Evolutionary conservation across 108 stramenopile genomes (phyloP).

Genomic region (Stephanodiscus triporus): DNA sequence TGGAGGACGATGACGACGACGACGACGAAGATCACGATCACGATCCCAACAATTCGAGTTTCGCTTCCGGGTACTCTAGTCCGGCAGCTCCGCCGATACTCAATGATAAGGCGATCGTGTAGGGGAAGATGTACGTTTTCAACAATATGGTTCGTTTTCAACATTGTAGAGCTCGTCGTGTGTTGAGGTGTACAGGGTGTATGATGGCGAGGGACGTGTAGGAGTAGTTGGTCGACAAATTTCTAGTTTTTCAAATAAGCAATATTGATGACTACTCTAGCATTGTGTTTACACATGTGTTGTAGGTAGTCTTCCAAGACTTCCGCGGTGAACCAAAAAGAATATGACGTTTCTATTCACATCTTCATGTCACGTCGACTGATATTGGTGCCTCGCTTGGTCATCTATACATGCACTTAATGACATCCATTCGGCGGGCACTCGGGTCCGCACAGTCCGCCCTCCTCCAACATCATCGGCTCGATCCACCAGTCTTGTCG

Average conservation of each 20-base stretch:
- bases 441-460: constrained; percentile 32
- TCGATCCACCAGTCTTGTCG: constrained; percentile 42
- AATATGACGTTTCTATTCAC: no score
- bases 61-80: constrained; percentile 21
- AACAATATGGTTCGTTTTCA: neutral
- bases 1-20: constrained; percentile 25
- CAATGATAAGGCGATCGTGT: neutral
- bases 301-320: no score
- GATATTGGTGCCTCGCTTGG: no score
- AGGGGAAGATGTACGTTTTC: neutral
- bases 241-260: no score
- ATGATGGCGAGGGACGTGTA: no score
- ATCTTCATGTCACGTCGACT: no score
- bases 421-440: constrained; percentile 41
- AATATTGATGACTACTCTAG: no score
- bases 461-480: constrained; percentile 43
- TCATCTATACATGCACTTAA: no score
- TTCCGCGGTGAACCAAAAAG: no score
- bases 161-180: neutral
- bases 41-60: neutral
- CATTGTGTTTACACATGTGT: no score
- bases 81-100: constrained; percentile 16
- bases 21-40: constrained; percentile 51
- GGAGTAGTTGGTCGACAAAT: neutral
- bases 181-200: neutral